Conservation (phyloP, 208 protist genomes). For the Crithidia bombi region DNA sequence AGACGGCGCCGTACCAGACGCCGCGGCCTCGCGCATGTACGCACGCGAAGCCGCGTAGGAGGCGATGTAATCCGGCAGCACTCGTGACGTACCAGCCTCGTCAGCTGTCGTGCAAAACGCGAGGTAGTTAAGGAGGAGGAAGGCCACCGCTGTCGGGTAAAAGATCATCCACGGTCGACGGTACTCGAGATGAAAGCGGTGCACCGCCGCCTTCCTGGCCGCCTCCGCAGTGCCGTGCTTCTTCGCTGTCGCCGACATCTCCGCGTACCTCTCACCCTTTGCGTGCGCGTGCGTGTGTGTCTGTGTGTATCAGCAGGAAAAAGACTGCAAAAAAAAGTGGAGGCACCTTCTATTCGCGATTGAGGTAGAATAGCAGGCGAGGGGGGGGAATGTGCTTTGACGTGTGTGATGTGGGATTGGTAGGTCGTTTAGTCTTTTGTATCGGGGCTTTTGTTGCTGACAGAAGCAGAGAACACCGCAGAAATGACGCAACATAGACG, state of each 20-base stretch:
- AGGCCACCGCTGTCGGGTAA: constrained; percentile 37
- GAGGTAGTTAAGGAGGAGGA: constrained; percentile 73
- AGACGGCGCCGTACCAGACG: background rate
- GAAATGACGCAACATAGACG: too few species aligned
- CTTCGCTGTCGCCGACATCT: background rate
- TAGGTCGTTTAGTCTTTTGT: too few species aligned
- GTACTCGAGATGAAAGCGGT: constrained; percentile 34
- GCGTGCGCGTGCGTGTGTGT: background rate
- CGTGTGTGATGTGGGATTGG: too few species aligned
- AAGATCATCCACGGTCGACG: constrained; percentile 39
- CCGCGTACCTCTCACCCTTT: background rate
- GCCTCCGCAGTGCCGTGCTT: background rate
- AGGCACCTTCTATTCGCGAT: background rate
- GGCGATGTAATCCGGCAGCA: constrained; percentile 41
- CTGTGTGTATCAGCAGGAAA: background rate
- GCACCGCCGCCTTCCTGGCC: background rate
- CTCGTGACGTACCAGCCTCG: constrained; percentile 29
- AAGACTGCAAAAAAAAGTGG: background rate
- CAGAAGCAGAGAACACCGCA: too few species aligned
- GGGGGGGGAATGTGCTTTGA: too few species aligned
- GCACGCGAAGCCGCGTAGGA: background rate
- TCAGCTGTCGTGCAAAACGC: constrained; percentile 40
- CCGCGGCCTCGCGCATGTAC: background rate
- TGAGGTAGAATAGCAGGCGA: too few species aligned
- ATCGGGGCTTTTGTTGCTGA: too few species aligned